Base-by-base conservation (phyloP, 805 yeast species). In the Wickerhamiella sergipiensis region DNA sequence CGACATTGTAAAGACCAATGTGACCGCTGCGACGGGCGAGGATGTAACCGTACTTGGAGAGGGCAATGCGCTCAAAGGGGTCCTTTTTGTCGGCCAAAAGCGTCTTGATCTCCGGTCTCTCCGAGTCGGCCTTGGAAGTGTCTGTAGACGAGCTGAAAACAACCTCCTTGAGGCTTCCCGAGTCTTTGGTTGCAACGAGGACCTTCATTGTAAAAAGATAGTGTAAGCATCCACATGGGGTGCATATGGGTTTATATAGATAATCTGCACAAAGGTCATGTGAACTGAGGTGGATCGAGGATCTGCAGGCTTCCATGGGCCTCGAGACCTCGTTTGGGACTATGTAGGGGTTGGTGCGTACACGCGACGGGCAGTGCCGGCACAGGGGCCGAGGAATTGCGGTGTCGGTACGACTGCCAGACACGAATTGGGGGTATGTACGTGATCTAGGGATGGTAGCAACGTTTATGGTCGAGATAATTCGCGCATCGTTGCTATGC, bases 71-170 rank as follows among this genome's bases (percentile, higher is more conserved):
- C 18, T 54, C 43, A 21, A 57, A 47, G 8, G 59, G 57, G 17
- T 53, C 55, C 45, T 73, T 68, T 48, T 67, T 65, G 39, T 62
- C 66, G 6, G 65, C 62, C 1, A 57, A 55, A 18, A 71, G 70
- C 22, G 73, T 67, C 45, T 67, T 71, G 12, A 81, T 70, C 48
- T 70, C 72, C 0, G 95, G 94, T 61, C 81, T 85, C 12, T 69
- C 65, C 0, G 83, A 82, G 33, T 76, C 75, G 60, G 81, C 79
- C 43, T 72, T 70, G 6, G 95, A 83, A 2, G 95, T 87, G 60
- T 89, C 94, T 0, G 90, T 81, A 0, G 89, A 90, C 48, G 73
- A 68, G 18, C 68, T 63, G 58, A 87, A 86, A 5, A 72, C 60
- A 8, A 85, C 68, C 61, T 81, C 87, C 57, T 75, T 75, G 26